Base-by-base conservation (phyloP, 164 flowering plant species). In the Santalum album region DNA sequence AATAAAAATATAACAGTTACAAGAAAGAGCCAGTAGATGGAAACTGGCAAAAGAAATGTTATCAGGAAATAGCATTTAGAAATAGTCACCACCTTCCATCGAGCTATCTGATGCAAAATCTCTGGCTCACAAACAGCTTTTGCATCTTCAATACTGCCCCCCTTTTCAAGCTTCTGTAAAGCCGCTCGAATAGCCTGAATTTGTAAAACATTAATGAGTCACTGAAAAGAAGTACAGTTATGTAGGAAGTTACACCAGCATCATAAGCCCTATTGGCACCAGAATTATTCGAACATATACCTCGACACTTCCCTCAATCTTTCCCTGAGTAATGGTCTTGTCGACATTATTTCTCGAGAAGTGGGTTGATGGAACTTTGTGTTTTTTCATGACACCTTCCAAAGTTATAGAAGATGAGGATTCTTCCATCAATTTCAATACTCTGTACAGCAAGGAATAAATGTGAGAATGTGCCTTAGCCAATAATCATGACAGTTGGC, bases 121-220 rank as follows among this genome's bases (percentile, higher is more conserved):
- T 74, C 79, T 25, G 90, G 86, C 27, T 60, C 87, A 72, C 95
- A 91, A 58, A 88, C 83, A 53, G 78, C 84, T 73, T 76, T 71
- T 16, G 87, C 94, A 73, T 88, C 90, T 51, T 79, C 86, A 64
- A 81, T 62, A 54, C 69, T 72, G 59, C 78, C 32, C 1, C 84
- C 82, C 38, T 64, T 78, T 29, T 82, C 83, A 39, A 88, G 65
- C 72, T 66, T 82, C 58, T 67, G 60, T 49, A 82, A 45, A 52
- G 98, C 98, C 40, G 80, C 54, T 53, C 73, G 75, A 54, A 80
- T 46, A 61, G 92, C 95, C 98, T 91, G 68, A n/a, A n/a, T n/a
- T 29, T 29, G 9, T 29, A 29, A 29, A 29, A n/a, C n/a, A n/a
- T 3, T 29, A 29, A 29, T 4, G 4, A 29, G 34, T 29, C 34